Percentiles rank a stretch among this genome's conserved stretches.
These are phyloP conservation scores for Acer yangbiense DNA, from an alignment of 345 rosid species.

Conservation along the genomic window DNA sequence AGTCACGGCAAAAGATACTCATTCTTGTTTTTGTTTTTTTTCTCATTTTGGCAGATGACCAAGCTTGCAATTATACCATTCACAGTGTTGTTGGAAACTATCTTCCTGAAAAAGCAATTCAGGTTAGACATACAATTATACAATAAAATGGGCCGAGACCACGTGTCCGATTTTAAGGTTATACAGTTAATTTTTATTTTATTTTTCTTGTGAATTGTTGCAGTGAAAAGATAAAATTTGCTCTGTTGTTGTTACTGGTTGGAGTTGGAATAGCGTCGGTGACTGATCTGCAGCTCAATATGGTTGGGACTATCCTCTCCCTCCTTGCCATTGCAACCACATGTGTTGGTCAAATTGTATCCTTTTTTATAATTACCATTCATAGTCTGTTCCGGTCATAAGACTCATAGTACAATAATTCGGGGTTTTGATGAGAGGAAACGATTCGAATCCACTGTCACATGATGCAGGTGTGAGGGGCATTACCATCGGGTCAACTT, in stretches of 20 bases:
- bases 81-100: conserved; percentile 90
- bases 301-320: conserved; percentile 76
- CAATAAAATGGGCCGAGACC: no score
- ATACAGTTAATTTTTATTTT: no score
- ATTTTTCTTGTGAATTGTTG: conserved; percentile 14
- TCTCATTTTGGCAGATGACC: conserved; percentile 68
- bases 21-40: background rate
- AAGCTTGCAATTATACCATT: conserved; percentile 98
- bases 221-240: conserved; percentile 77
- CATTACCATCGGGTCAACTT: no score
- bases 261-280: conserved; percentile 95
- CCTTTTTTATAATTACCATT: conserved; percentile 26
- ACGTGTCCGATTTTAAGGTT: no score
- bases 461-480: no score
- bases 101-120: conserved; percentile 88
- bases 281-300: conserved; percentile 95
- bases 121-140: conserved; percentile 40
- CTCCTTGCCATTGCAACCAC: conserved; percentile 86
- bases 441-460: no score
- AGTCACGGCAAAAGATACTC: no score
- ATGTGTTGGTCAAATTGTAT: conserved; percentile 97
- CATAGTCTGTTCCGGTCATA: no score
- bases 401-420: no score
- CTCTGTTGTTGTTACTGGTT: conserved; percentile 65
- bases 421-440: no score